Conservation (phyloP, 257 asterid species). For the Solanum gracilifrons region DNA sequence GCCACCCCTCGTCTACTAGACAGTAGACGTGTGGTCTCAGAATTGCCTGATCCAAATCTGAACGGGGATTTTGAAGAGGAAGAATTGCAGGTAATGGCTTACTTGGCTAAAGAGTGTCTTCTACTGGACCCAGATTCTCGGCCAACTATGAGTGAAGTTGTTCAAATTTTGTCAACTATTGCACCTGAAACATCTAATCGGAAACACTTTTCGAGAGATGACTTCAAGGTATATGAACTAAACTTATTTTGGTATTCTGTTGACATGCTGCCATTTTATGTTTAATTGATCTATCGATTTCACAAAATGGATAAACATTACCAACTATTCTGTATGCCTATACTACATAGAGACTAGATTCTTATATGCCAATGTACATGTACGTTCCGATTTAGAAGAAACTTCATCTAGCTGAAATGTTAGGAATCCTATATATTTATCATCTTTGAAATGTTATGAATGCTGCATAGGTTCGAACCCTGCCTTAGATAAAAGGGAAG, state of each 20-base stretch:
- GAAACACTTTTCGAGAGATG: slow-evolving; percentile 36
- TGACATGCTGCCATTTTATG: background rate
- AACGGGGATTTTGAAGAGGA: slow-evolving; percentile 60
- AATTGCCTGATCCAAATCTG: slow-evolving; percentile 75
- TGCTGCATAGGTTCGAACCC: background rate
- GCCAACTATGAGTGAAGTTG: slow-evolving; percentile 91
- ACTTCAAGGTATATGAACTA: slow-evolving; percentile 15
- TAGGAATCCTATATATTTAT: background rate
- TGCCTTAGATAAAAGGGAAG: background rate
- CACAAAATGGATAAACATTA: background rate
- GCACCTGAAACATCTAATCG: slow-evolving; percentile 69
- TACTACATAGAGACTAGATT: background rate
- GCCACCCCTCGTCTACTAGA: slow-evolving; percentile 74
- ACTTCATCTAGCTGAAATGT: background rate
- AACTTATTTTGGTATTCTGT: background rate
- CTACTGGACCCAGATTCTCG: slow-evolving; percentile 87
- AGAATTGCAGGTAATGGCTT: slow-evolving; percentile 94
- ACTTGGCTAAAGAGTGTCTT: slow-evolving; percentile 89
- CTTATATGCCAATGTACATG: background rate
- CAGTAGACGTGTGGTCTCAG: slow-evolving; percentile 62
- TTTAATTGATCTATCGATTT: background rate
- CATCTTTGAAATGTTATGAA: no score
- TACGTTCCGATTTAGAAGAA: background rate
- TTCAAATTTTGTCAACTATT: slow-evolving; percentile 78
- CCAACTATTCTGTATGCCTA: background rate